Percentiles rank a stretch among this genome's conserved stretches.
phyloP scores from a whole-genome alignment of 2,329 filamentous ascomycete species.

The Nectriaceae sp. region DNA sequence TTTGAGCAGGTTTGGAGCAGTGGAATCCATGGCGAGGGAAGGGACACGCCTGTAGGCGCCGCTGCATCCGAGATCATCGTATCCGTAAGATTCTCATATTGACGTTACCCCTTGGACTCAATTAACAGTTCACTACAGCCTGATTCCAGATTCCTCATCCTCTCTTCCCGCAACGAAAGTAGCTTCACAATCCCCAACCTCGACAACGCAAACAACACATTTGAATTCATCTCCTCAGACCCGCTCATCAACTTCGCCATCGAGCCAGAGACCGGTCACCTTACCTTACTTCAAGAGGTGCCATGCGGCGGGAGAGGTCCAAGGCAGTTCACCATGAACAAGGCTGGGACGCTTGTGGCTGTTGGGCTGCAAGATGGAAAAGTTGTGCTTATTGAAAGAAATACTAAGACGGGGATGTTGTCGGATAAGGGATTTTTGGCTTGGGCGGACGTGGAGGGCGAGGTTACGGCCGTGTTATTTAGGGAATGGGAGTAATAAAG shows the following conservation, averaged over 20 bases:
- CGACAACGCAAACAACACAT: constrained; percentile 39
- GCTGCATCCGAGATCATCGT: constrained; percentile 58
- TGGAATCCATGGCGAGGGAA: constrained; percentile 49
- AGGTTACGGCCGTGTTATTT: constrained; percentile 51
- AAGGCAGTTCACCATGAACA: constrained; percentile 68
- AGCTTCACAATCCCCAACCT: constrained; percentile 51
- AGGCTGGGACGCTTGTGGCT: constrained; percentile 62
- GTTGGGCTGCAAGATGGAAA: constrained; percentile 66
- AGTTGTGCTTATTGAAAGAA: constrained; percentile 62
- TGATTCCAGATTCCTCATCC: constrained; percentile 62
- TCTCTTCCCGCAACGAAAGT: constrained; percentile 67
- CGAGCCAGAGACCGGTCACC: constrained; percentile 51
- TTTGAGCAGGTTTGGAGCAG: constrained; percentile 51
- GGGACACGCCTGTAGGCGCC: constrained; percentile 41
- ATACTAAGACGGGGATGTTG: constrained; percentile 60
- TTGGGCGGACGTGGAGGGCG: constrained; percentile 43
- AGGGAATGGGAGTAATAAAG: constrained; percentile 36
- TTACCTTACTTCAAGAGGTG: constrained; percentile 58
- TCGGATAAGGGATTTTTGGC: constrained; percentile 41
- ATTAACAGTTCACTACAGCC: constrained; percentile 41
- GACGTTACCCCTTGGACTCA: too few species aligned
- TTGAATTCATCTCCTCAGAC: constrained; percentile 58
- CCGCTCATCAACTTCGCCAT: constrained; percentile 65
- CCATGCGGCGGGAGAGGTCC: constrained; percentile 66
- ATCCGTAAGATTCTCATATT: constrained; percentile 49